These are phyloP conservation scores for Favolaschia claudopus DNA, from an alignment of 768 basidiomycete species.

Conservation along the genomic window DNA sequence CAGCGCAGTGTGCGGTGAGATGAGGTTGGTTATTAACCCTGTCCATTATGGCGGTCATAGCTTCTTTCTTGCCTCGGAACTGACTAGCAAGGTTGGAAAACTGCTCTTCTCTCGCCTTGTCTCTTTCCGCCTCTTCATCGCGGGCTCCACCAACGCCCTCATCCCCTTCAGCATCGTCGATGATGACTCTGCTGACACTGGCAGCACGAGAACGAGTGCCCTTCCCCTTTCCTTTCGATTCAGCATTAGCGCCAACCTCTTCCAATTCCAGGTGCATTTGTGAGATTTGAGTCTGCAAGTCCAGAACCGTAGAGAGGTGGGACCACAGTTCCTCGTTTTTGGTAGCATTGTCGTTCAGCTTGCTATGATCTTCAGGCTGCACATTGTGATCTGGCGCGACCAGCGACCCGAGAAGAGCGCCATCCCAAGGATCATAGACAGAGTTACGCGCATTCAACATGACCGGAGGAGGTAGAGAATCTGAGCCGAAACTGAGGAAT, in stretches of 20 bases:
- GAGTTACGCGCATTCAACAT: slow-evolving; percentile 4
- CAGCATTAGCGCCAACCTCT: slow-evolving; percentile 54
- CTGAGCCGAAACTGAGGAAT: slow-evolving; percentile 5
- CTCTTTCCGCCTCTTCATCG: slow-evolving; percentile 63
- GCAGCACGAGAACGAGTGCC: slow-evolving; percentile 31
- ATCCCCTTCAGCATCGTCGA: slow-evolving; percentile 52
- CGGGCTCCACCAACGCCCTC: slow-evolving; percentile 57
- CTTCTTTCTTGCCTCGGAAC: slow-evolving; percentile 73
- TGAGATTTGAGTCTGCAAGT: slow-evolving; percentile 76
- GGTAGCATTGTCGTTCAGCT: slow-evolving; percentile 18
- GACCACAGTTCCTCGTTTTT: slow-evolving; percentile 68
- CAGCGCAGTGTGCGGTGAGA: slow-evolving; percentile 4
- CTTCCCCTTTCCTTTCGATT: slow-evolving; percentile 47
- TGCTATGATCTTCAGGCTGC: slow-evolving; percentile 22
- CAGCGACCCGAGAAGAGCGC: slow-evolving; percentile 49
- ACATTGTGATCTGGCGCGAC: slow-evolving; percentile 24
- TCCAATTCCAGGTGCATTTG: slow-evolving; percentile 81
- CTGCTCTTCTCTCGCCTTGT: slow-evolving; percentile 66
- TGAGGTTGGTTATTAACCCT: slow-evolving; percentile 55
- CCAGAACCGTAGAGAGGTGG: slow-evolving; percentile 72
- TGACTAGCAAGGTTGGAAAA: slow-evolving; percentile 72
- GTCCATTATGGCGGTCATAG: slow-evolving; percentile 75
- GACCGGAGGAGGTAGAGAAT: background rate
- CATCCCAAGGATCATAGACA: slow-evolving; percentile 59
- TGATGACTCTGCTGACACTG: slow-evolving; percentile 28